A percentile compares a stretch with the other conserved stretches of the same genome.
These are phyloP conservation scores for Aspergillus sp. DNA, from an alignment of 2,329 filamentous ascomycete genomes.

Conservation along the genomic window DNA sequence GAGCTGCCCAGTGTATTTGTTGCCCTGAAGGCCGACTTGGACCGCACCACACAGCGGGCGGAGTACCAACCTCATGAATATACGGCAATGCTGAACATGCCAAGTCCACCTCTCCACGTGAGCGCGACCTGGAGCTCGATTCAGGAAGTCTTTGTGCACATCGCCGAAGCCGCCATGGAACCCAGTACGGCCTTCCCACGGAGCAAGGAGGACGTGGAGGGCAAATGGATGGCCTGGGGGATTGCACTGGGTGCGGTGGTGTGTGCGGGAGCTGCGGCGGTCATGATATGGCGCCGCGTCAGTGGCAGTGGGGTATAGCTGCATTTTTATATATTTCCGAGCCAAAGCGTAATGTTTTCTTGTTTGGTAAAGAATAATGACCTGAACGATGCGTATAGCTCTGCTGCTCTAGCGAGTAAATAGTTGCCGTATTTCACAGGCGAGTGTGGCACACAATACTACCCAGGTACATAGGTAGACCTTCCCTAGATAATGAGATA, in stretches of 20 bases:
- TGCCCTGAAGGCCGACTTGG: slow-evolving; percentile 89
- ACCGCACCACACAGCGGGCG: slow-evolving; percentile 93
- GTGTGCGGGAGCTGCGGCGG: slow-evolving; percentile 56
- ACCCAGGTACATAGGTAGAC: too few relatives aligned
- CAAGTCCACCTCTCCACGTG: slow-evolving; percentile 80
- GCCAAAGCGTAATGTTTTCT: not conserved
- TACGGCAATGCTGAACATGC: slow-evolving; percentile 80
- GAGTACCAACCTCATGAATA: slow-evolving; percentile 92
- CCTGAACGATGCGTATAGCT: too few relatives aligned
- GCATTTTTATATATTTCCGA: not conserved
- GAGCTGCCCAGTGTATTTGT: slow-evolving; percentile 89
- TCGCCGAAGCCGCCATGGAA: slow-evolving; percentile 89
- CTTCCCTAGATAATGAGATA: too few relatives aligned
- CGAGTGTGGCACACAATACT: too few relatives aligned
- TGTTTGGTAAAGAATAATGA: not conserved
- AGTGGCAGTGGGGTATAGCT: slow-evolving; percentile 32
- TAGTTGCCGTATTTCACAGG: too few relatives aligned
- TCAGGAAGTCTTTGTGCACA: slow-evolving; percentile 84
- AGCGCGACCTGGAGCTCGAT: slow-evolving; percentile 94
- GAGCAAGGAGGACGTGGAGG: slow-evolving; percentile 73
- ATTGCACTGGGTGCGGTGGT: slow-evolving; percentile 73
- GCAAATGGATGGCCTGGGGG: slow-evolving; percentile 81
- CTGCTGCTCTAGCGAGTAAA: too few relatives aligned
- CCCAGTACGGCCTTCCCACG: slow-evolving; percentile 87
- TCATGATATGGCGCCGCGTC: slow-evolving; percentile 59